Evolutionary conservation across 805 yeast genomes (phyloP).

Genomic region (Candida incommunis): DNA sequence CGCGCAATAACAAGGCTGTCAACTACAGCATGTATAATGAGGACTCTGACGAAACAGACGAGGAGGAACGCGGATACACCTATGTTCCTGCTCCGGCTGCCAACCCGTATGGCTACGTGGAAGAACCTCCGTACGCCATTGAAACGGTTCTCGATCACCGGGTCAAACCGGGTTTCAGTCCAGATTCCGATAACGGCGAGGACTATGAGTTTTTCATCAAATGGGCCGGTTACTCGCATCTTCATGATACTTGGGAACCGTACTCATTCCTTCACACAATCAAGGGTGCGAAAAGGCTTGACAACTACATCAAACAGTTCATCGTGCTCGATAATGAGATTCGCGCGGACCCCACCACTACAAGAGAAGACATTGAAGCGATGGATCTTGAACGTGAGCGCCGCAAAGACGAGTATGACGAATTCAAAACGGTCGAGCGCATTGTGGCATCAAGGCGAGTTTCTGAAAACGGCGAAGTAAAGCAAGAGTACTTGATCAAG

Average conservation of each 20-base stretch:
- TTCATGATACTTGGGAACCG: slow-evolving; percentile 90
- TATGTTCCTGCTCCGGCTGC: slow-evolving; percentile 5
- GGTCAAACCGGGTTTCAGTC: slow-evolving; percentile 23
- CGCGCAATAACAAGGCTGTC: slow-evolving; percentile 56
- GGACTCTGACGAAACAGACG: slow-evolving; percentile 35
- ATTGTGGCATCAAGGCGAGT: slow-evolving; percentile 73
- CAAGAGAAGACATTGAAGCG: slow-evolving; percentile 84
- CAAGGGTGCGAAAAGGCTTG: slow-evolving; percentile 75
- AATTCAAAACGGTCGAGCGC: slow-evolving; percentile 77
- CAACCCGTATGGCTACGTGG: slow-evolving; percentile 18
- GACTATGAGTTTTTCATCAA: slow-evolving; percentile 47
- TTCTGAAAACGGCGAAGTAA: slow-evolving; percentile 35
- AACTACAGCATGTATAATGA: slow-evolving; percentile 60
- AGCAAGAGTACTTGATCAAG: slow-evolving; percentile 72
- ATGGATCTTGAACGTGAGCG: slow-evolving; percentile 87
- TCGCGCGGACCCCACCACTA: slow-evolving; percentile 65
- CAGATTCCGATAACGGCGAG: slow-evolving; percentile 19
- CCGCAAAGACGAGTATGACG: slow-evolving; percentile 67
- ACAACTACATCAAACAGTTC: slow-evolving; percentile 73
- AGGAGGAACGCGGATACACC: slow-evolving; percentile 18
- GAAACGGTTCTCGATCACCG: slow-evolving; percentile 45
- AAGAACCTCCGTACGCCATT: slow-evolving; percentile 26
- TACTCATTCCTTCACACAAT: slow-evolving; percentile 32
- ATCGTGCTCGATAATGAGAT: slow-evolving; percentile 63
- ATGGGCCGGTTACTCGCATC: slow-evolving; percentile 79